Base-by-base conservation (phyloP, 2,329 filamentous ascomycete genomes). In the Fusarium sp. region DNA sequence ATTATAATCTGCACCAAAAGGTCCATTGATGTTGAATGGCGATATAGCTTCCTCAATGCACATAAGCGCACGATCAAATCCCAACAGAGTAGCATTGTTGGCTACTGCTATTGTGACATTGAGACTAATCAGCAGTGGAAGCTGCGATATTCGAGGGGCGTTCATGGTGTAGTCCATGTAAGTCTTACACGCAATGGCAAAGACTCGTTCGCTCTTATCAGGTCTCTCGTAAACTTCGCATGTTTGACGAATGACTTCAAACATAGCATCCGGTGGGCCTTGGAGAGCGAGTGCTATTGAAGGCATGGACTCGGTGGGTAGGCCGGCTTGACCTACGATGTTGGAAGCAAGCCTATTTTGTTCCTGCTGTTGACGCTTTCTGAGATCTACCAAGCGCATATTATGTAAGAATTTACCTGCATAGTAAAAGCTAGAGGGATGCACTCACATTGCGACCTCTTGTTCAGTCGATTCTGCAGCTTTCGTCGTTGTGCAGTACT, bases 141-240 rank as follows among this genome's bases (percentile, higher is more conserved):
- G 42, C 10, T 70, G 60, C 2, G 66, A 70, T 19, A 70, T 19
- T 0, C 60, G 52, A 14, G 66, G 66, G 0, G 42, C 33, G 9
- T 70, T 70, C 60, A 70, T 66, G 2, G 44, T 51, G 1, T 70
- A 70, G 42, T 70, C 66, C 42, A 66, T 4, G 8, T 70, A 70
- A 1, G 66, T 29, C 14, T 70, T 66, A 8, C 66, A 44, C 0
- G 66, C 66, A 9, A 66, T 33, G 1, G 46, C 38, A 4, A 60
- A 70, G 1, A 70, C 42, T 5, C 19, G 45, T n/a, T 66, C 14
- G 10, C 48, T 25, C 7, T 38, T 25, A 21, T 70, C 66, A 1
- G 39, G 33, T 7, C 25, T 41, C 1, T 37, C 15, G 2, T 66
- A 70, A 3, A 70, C 42, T 7, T 70, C 66, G 21, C 66, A 70